Evolutionary conservation across 2,329 filamentous ascomycete genomes (phyloP).

Genomic region (Tolypocladium ovalisporum): DNA sequence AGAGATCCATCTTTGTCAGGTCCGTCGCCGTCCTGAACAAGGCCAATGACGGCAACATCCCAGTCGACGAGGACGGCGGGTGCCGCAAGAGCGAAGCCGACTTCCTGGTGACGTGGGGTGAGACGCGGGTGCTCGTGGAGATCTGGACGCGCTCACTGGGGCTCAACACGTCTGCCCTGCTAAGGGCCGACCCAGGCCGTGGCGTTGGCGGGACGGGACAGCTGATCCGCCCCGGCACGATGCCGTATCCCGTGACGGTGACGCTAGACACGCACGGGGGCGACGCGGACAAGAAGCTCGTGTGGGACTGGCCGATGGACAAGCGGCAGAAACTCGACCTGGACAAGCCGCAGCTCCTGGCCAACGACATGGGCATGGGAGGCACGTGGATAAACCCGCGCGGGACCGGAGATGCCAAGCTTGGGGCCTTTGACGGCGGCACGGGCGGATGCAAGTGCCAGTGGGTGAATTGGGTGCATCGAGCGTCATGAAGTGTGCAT

Average conservation of each 20-base stretch:
- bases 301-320: conserved; percentile 42
- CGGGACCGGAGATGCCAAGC: conserved; percentile 28
- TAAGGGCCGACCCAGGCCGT: conserved; percentile 16
- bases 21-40: conserved; percentile 38
- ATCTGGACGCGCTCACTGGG: conserved; percentile 48
- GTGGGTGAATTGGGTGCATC: conserved; percentile 42
- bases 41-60: conserved; percentile 28
- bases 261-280: conserved; percentile 54
- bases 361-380: conserved; percentile 37
- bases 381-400: conserved; percentile 43
- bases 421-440: conserved; percentile 54
- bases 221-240: conserved; percentile 40
- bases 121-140: conserved; percentile 52
- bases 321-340: conserved; percentile 32
- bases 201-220: conserved; percentile 16
- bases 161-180: conserved; percentile 30
- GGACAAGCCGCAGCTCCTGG: conserved; percentile 31
- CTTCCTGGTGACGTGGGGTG: conserved; percentile 45
- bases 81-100: conserved; percentile 39
- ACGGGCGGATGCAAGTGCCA: conserved; percentile 51
- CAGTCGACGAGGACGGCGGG: conserved; percentile 45
- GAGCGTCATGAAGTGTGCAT: background rate
- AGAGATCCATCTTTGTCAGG: conserved; percentile 74
- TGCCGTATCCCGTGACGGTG: conserved; percentile 54
- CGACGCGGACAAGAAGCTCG: conserved; percentile 36